These are phyloP conservation scores for Penicillium sumatraense DNA, from an alignment of 2,329 filamentous ascomycete genomes.

Conservation along the genomic window DNA sequence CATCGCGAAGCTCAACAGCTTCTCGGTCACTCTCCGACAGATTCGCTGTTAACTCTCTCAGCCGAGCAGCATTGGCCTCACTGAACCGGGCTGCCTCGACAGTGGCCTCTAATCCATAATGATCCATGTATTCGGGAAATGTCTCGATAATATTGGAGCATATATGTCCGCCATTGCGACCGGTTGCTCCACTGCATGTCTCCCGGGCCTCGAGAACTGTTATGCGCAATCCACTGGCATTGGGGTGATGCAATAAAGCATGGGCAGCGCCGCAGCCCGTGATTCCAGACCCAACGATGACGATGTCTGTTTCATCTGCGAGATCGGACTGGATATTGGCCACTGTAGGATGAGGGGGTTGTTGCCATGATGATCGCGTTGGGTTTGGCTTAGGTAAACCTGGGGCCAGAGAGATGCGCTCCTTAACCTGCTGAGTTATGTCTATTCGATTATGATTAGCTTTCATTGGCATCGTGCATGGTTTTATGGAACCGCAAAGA, in stretches of 20 bases:
- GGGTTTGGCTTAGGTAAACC: background rate
- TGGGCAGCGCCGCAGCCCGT: background rate
- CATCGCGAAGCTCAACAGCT: background rate
- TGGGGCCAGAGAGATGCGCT: background rate
- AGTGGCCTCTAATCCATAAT: background rate
- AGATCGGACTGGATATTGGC: background rate
- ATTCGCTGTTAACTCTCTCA: background rate
- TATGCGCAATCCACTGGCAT: background rate
- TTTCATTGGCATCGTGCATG: background rate
- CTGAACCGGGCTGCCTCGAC: background rate
- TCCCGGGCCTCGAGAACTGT: background rate
- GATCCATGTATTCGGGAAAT: background rate
- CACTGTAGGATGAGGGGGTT: background rate
- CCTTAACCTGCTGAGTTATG: background rate
- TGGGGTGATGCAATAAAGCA: conserved; percentile 1
- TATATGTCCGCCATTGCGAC: background rate
- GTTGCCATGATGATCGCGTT: conserved; percentile 1
- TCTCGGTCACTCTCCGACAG: background rate
- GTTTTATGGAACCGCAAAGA: background rate
- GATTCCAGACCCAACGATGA: background rate
- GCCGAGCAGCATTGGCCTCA: background rate
- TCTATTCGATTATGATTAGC: background rate
- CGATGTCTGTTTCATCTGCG: background rate
- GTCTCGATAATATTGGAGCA: background rate
- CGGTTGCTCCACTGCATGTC: background rate